Evolutionary conservation across 441 rosid genomes (phyloP), one percentile per base, ranked within the genome.

Genomic region (Codiaeum variegatum): DNA sequence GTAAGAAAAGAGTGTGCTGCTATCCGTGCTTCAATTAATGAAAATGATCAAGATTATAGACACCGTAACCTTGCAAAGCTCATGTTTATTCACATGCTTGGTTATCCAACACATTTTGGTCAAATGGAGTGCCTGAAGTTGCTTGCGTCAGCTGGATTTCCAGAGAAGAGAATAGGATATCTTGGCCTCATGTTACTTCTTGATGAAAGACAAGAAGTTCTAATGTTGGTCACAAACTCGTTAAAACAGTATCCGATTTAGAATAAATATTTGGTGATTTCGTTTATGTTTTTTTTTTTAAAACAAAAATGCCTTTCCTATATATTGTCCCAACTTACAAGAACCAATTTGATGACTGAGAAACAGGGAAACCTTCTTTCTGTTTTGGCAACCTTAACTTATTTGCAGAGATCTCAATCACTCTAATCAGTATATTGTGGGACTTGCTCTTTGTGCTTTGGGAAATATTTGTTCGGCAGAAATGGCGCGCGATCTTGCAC

Each of bases 401-500:
- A 58, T 51, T 61, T 68, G 68, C 87, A 96, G 99, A 90, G 99
- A 96, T 85, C 98, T 96, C 70, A 96, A 96, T 77, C 99, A 96
- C 84, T 68, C 93, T 32, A 96, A 92, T 82, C 99, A 93, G 87
- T 91, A 95, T 76, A 91, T 91, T 76, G 97, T 95, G 79, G 99
- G 99, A 79, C 97, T 95, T 62, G 97, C 99, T 29, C 93, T 93
- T 73, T 95, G 99, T 88, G 99, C 99, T 80, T 83, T 94, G 82
- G 99, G 99, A 76, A 96, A 96, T 78, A 96, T 93, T 74, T 93
- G 97, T 74, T 96, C 99, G 32, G 99, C 97, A 23, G 99, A 96
- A 82, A 96, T 96, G 98, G 97, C 99, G 24, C 94, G 97, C 79
- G 99, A 93, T 88, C 97, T 96, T 83, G 98, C 98, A 8, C 96